phyloP scores from a whole-genome alignment of 148 eudicot species.

The Camellia lanceoleosa region DNA sequence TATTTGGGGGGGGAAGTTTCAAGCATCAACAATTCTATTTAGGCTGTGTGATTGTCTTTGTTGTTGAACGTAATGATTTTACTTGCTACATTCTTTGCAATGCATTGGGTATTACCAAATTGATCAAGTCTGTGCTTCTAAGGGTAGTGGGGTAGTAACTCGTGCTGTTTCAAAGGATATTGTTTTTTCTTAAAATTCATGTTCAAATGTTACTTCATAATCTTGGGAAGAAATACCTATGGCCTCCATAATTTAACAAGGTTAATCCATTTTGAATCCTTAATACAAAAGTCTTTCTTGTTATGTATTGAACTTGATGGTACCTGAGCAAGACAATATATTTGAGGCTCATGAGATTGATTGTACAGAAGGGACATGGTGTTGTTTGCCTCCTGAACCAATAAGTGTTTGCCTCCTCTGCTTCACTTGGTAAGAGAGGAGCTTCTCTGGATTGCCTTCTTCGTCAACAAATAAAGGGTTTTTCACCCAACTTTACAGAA shows the following conservation, averaged over 20 bases:
- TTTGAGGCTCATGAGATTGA: not conserved
- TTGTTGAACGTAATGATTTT: not conserved
- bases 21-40: not conserved
- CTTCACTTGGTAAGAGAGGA: too few species aligned
- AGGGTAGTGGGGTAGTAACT: not conserved
- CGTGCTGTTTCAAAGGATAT: not conserved
- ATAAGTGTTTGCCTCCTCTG: not conserved
- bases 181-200: not conserved
- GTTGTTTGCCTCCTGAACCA: too few species aligned
- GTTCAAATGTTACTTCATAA: not conserved
- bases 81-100: not conserved
- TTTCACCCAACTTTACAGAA: too few species aligned
- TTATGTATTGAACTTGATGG: not conserved
- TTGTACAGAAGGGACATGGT: too few species aligned
- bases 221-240: constrained; percentile 3
- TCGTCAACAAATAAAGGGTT: too few species aligned
- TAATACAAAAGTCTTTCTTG: not conserved
- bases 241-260: not conserved
- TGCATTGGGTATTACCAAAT: constrained; percentile 11
- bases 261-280: constrained; percentile 2
- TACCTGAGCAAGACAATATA: not conserved
- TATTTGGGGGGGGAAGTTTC: constrained; percentile 10
- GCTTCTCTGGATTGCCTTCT: too few species aligned
- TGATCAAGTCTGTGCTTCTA: not conserved
- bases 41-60: not conserved